Conservation (phyloP, 345 rosid genomes). For the Eucalyptus tenuipes region DNA sequence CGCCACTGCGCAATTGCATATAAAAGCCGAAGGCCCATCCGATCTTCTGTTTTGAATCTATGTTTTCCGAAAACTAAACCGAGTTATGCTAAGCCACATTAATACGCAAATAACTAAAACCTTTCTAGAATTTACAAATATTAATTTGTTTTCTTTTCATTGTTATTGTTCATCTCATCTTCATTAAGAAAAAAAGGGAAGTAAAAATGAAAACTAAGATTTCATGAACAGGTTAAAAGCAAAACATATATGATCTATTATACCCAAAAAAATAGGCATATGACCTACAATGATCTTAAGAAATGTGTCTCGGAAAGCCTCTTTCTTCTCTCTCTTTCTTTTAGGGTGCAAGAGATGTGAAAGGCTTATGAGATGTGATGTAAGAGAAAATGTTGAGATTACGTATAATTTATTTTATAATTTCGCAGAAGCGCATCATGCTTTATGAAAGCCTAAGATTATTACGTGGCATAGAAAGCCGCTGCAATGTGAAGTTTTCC, state of each 20-base stretch:
- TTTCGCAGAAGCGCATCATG: not conserved
- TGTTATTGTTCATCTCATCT: not conserved
- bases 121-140: not conserved
- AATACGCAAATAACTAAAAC: no score
- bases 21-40: not conserved
- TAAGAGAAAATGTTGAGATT: not conserved
- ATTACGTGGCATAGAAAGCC: not conserved
- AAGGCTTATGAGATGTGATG: not conserved
- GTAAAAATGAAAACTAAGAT: not conserved
- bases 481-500: not conserved
- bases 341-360: not conserved
- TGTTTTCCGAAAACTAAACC: not conserved
- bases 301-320: not conserved
- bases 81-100: not conserved
- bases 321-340: not conserved
- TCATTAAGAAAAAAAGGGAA: not conserved
- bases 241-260: not conserved
- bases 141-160: not conserved
- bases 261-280: not conserved
- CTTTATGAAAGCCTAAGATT: not conserved
- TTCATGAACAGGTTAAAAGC: not conserved
- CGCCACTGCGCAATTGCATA: not conserved
- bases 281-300: not conserved
- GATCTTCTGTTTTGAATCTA: no score
- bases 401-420: not conserved